phyloP scores from a whole-genome alignment of 2,329 filamentous ascomycete species.

The Aspergillus arachidicola region DNA sequence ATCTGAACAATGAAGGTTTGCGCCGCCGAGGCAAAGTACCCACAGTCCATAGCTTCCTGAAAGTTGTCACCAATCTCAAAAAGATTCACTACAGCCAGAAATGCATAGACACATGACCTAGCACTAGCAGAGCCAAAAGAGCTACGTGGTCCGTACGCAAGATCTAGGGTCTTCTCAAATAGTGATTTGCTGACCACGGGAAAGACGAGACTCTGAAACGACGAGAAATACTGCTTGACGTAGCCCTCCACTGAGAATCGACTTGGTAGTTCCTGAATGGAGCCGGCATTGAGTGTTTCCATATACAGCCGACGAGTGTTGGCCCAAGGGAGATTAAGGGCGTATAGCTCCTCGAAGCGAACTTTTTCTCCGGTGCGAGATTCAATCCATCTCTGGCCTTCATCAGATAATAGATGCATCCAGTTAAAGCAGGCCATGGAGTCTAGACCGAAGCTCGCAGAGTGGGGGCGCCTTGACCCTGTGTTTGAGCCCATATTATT shows the following conservation, averaged over 20 bases:
- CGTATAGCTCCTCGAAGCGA: constrained; percentile 1
- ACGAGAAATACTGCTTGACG: constrained; percentile 7
- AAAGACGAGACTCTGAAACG: constrained; percentile 15
- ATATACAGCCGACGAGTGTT: background rate
- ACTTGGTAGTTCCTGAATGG: no score
- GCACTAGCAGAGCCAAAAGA: constrained; percentile 10
- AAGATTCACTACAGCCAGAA: constrained; percentile 9
- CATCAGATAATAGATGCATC: constrained; percentile 1
- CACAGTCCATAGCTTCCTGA: constrained; percentile 12
- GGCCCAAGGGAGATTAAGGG: constrained; percentile 6
- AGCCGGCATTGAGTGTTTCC: no score
- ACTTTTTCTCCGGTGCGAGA: constrained; percentile 6
- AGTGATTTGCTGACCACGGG: constrained; percentile 17
- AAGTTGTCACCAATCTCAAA: constrained; percentile 11
- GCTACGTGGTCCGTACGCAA: constrained; percentile 8
- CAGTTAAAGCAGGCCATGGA: background rate
- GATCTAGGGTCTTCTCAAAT: constrained; percentile 12
- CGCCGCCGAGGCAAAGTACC: constrained; percentile 12
- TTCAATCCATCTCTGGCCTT: constrained; percentile 10
- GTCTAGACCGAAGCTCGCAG: no score
- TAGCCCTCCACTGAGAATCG: no score
- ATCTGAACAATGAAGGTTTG: constrained; percentile 9
- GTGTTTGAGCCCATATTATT: no score
- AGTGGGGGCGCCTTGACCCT: no score
- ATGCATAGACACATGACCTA: constrained; percentile 15